Conservation (phyloP, 768 basidiomycete species). For the Mycena belliarum region DNA sequence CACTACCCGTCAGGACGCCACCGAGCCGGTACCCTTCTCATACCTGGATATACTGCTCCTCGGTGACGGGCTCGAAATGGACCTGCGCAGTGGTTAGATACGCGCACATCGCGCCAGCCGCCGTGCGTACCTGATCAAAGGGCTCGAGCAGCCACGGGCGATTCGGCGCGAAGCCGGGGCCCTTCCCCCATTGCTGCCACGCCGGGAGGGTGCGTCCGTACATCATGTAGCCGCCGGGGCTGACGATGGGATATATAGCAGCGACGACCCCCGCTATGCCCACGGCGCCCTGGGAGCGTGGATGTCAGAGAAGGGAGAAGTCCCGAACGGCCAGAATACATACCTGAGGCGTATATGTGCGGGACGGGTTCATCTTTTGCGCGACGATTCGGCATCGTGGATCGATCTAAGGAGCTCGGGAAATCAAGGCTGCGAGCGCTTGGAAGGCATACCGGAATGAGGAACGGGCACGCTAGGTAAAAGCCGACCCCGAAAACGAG, state of each 20-base stretch:
- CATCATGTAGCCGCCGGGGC: slow-evolving; percentile 67
- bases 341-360: slow-evolving; percentile 65
- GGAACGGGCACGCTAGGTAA: slow-evolving; percentile 64
- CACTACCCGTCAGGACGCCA: slow-evolving; percentile 6
- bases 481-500: slow-evolving; percentile 65
- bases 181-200: slow-evolving; percentile 66
- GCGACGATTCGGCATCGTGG: slow-evolving; percentile 59
- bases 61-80: slow-evolving; percentile 49
- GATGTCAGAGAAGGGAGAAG: background rate
- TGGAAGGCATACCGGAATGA: slow-evolving; percentile 62
- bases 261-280: slow-evolving; percentile 68
- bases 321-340: slow-evolving; percentile 16
- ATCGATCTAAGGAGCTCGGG: slow-evolving; percentile 43
- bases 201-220: slow-evolving; percentile 64
- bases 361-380: slow-evolving; percentile 76
- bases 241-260: slow-evolving; percentile 66
- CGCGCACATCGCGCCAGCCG: background rate
- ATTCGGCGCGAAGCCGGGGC: slow-evolving; percentile 43
- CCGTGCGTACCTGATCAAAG: slow-evolving; percentile 67
- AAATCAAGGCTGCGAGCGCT: slow-evolving; percentile 16
- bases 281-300: slow-evolving; percentile 63
- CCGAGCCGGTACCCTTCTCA: too few relatives aligned
- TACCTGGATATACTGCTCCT: slow-evolving; percentile 52
- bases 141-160: slow-evolving; percentile 61
- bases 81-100: slow-evolving; percentile 34